These are phyloP conservation scores for Sugiyamaella pinicola DNA, from an alignment of 1,139 yeast genomes.

Conservation along the genomic window DNA sequence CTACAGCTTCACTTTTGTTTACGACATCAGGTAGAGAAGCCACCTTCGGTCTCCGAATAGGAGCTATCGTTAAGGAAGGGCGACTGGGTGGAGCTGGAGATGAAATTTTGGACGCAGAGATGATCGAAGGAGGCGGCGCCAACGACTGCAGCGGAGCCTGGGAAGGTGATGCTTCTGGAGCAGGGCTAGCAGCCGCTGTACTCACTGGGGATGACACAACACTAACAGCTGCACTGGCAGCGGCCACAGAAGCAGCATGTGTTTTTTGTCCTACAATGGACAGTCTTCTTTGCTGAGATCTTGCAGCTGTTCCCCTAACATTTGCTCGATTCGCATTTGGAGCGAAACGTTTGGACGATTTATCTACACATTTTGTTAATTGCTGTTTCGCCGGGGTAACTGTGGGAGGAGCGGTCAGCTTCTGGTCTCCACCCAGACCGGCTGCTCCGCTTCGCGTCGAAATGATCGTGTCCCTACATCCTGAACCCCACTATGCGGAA, in stretches of 20 bases:
- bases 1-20: too few relatives aligned
- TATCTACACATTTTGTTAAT: slow-evolving; percentile 27
- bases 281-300: slow-evolving; percentile 30
- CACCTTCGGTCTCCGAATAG: slow-evolving; percentile 3
- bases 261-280: slow-evolving; percentile 23
- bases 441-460: too few relatives aligned
- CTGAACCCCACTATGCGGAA: neutral
- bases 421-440: too few relatives aligned
- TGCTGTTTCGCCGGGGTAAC: too few relatives aligned
- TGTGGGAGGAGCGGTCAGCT: too few relatives aligned
- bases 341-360: slow-evolving; percentile 38
- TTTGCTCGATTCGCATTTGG: slow-evolving; percentile 36
- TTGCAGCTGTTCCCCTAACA: slow-evolving; percentile 30
- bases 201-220: neutral
- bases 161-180: neutral
- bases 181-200: slow-evolving; percentile 6
- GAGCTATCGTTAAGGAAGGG: slow-evolving; percentile 11
- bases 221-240: slow-evolving; percentile 16
- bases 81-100: slow-evolving; percentile 13
- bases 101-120: neutral
- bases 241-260: slow-evolving; percentile 16
- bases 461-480: too few relatives aligned
- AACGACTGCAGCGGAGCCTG: neutral
- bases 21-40: too few relatives aligned
- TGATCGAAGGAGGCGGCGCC: slow-evolving; percentile 3